Percentiles rank a stretch among this genome's conserved stretches.
Conservation (phyloP, 768 basidiomycete genomes). For the Hygrocybe punicea region DNA sequence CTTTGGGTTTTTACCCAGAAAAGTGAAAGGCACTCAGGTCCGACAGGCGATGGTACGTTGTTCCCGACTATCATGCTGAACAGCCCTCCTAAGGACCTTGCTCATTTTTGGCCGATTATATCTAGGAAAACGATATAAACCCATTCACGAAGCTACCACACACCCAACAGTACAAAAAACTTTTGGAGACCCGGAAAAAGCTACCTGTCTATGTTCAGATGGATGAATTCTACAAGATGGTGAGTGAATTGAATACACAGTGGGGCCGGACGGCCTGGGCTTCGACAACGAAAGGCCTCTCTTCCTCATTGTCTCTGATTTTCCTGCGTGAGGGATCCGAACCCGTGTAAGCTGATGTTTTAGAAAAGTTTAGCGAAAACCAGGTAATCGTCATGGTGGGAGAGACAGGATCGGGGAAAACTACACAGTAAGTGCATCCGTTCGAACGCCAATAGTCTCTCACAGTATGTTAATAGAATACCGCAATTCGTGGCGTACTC, state of each 20-base stretch:
- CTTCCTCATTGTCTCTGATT: slow-evolving; percentile 19
- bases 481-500: slow-evolving; percentile 95
- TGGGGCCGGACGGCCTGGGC: slow-evolving; percentile 45
- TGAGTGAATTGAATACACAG: slow-evolving; percentile 43
- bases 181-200: slow-evolving; percentile 78
- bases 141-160: slow-evolving; percentile 84
- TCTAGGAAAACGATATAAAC: slow-evolving; percentile 74
- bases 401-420: slow-evolving; percentile 95
- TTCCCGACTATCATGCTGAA: neutral
- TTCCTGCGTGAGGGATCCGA: slow-evolving; percentile 1
- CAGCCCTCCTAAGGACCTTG: no score
- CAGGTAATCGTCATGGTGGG: slow-evolving; percentile 91
- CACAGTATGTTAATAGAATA: slow-evolving; percentile 53
- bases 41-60: slow-evolving; percentile 63
- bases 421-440: slow-evolving; percentile 70
- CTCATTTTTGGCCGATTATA: neutral
- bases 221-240: slow-evolving; percentile 88
- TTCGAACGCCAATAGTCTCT: neutral
- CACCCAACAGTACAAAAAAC: slow-evolving; percentile 78
- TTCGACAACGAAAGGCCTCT: slow-evolving; percentile 40
- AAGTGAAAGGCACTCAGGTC: slow-evolving; percentile 63
- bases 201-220: slow-evolving; percentile 91
- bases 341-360: slow-evolving; percentile 24
- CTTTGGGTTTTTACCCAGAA: slow-evolving; percentile 69
- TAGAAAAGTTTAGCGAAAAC: slow-evolving; percentile 59